Evolutionary conservation across 2,329 filamentous ascomycete genomes (phyloP), one percentile per base, ranked within the genome.

Genomic region (Fusarium heterosporum): DNA sequence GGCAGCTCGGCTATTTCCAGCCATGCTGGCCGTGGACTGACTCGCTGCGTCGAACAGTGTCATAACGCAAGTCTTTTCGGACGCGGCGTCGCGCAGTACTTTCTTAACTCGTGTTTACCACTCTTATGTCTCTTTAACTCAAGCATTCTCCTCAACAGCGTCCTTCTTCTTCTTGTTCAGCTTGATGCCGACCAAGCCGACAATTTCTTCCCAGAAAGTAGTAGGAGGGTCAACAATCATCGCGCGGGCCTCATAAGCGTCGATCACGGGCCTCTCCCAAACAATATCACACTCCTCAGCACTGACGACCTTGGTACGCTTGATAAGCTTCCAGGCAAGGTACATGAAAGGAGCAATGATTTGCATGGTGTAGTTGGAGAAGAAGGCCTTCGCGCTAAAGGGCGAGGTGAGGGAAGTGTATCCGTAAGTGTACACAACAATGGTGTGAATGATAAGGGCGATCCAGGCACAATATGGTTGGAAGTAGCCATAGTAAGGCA

Each of bases 311-410:
- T 81, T 82, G 3, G 87, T 89, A 34, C 78, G 79, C 76, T 85
- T 84, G 70, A 86, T 22, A 5, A 89, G 11, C 76, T 90, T 90
- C 84, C 85, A 90, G 63, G 79, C 79, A 6, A 80, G 34, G 67
- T 81, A 88, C 28, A 83, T 74, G 46, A 85, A 73, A 2, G 79
- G 77, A 0, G 81, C 80, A 8, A 86, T 73, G 16, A 85, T 72
- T 28, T 81, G 73, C 81, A 85, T 83, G 19, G 80, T 81, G 72
- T 85, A 85, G 76, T 84, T 83, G 11, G 79, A 76, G 61, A 81
- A 74, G 64, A 82, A 79, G 52, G 73, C 77, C 4, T 78, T 73
- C 13, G 79, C 74, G 16, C 76, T 69, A 80, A 87, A 87, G 3
- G 85, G 85, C 8, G 34, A 16, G 17, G 81, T 84, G 72, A 83